Evolutionary conservation across 2,329 filamentous ascomycete genomes (phyloP).

Genomic region (Cladosporium sp.): DNA sequence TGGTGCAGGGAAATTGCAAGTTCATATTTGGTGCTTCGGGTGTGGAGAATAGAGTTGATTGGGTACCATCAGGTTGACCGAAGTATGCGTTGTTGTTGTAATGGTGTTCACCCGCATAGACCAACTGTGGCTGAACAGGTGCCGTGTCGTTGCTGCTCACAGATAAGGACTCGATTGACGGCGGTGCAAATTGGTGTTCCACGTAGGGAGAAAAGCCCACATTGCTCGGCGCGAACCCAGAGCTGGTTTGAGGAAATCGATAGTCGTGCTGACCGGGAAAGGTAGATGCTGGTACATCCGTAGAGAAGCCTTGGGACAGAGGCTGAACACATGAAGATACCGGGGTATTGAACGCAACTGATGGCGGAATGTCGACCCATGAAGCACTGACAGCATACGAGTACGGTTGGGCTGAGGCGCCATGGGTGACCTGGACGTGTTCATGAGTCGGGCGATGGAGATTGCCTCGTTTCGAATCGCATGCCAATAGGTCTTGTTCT

Average conservation of each 20-base stretch:
- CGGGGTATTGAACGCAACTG: not conserved
- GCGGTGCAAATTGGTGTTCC: slow-evolving; percentile 17
- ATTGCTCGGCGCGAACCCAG: not conserved
- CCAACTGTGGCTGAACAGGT: not conserved
- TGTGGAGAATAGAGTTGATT: not conserved
- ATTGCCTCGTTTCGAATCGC: not conserved
- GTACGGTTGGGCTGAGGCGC: not conserved
- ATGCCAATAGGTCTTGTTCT: not conserved
- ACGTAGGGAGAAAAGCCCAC: not conserved
- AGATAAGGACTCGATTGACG: slow-evolving; percentile 19
- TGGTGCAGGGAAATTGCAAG: not conserved
- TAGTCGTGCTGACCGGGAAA: not conserved
- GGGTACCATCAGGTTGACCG: not conserved
- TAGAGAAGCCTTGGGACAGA: not conserved
- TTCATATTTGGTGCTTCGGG: not conserved
- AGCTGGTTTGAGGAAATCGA: not conserved
- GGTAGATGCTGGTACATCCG: not conserved
- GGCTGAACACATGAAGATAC: not conserved
- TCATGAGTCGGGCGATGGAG: not conserved
- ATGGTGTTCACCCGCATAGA: not conserved
- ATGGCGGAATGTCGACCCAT: not conserved
- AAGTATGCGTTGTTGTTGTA: not conserved
- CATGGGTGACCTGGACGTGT: not conserved
- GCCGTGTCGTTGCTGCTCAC: not conserved
- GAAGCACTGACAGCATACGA: not conserved